These are phyloP conservation scores for Neopestalotiopsis sp. DNA, from an alignment of 2,329 filamentous ascomycete genomes.

Conservation along the genomic window DNA sequence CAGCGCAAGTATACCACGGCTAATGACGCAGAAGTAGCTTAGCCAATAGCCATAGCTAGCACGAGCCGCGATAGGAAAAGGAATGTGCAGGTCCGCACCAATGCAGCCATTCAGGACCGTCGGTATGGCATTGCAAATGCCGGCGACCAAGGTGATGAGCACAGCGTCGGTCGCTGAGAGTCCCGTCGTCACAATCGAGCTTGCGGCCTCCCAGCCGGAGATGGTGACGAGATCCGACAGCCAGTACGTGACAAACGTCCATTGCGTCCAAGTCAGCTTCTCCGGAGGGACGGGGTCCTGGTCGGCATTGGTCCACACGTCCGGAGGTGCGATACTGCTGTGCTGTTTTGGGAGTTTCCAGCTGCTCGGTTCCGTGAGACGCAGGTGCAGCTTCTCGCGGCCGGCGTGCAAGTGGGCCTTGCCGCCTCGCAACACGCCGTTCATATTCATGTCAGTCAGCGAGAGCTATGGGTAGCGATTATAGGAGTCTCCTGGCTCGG, in stretches of 20 bases:
- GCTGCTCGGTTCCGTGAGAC: constrained; percentile 32
- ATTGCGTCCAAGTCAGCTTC: constrained; percentile 48
- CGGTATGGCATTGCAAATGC: constrained; percentile 51
- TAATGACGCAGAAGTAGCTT: constrained; percentile 43
- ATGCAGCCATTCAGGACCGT: constrained; percentile 50
- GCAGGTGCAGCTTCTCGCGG: constrained; percentile 27
- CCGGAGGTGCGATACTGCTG: constrained; percentile 36
- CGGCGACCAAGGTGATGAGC: constrained; percentile 52
- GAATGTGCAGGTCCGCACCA: constrained; percentile 37
- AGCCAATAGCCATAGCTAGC: constrained; percentile 47
- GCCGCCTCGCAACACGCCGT: not conserved
- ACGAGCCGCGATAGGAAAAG: constrained; percentile 49
- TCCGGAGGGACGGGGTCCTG: constrained; percentile 42
- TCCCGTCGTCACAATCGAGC: constrained; percentile 36
- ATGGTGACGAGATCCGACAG: constrained; percentile 48
- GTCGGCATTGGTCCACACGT: constrained; percentile 37
- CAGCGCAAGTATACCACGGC: constrained; percentile 47
- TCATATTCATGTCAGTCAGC: not conserved
- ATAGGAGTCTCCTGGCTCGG: not conserved
- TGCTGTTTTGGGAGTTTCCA: constrained; percentile 39
- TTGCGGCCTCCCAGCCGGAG: constrained; percentile 35
- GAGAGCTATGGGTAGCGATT: not conserved
- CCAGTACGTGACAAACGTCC: constrained; percentile 55
- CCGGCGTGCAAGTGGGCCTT: constrained; percentile 14
- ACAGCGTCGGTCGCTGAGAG: constrained; percentile 50